Percentiles rank a stretch among this genome's conserved stretches.
These are phyloP conservation scores for Pholiota microspora DNA, from an alignment of 768 basidiomycete genomes.

Conservation along the genomic window DNA sequence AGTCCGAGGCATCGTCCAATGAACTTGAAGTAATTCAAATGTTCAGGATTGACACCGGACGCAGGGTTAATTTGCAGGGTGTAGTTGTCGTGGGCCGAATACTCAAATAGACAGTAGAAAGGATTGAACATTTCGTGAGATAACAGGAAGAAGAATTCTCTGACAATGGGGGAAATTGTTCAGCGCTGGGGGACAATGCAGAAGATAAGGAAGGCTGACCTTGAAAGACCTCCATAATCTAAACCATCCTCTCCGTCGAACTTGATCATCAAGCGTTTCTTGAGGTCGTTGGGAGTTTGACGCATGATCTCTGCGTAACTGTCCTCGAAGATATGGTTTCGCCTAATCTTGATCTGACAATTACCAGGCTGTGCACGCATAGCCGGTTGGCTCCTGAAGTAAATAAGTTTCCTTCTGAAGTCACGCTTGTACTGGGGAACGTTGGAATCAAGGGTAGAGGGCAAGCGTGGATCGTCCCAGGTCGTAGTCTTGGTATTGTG, in stretches of 20 bases:
- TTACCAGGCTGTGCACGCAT: constrained; percentile 98
- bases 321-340: constrained; percentile 99
- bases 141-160: constrained; percentile 99
- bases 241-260: constrained; percentile 99
- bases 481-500: constrained; percentile 99
- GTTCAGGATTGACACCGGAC: constrained; percentile 97
- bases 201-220: constrained; percentile 46
- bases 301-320: constrained; percentile 99
- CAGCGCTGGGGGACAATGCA: background rate
- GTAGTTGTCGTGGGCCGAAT: constrained; percentile 99
- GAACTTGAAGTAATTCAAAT: constrained; percentile 99
- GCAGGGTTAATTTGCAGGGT: constrained; percentile 99
- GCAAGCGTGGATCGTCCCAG: constrained; percentile 97
- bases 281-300: constrained; percentile 96
- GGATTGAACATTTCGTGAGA: constrained; percentile 99
- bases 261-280: constrained; percentile 99
- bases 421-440: constrained; percentile 99
- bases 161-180: constrained; percentile 26
- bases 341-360: constrained; percentile 97
- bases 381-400: constrained; percentile 98
- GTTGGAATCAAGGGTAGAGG: constrained; percentile 92
- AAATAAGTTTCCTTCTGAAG: constrained; percentile 98
- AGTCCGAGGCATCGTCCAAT: constrained; percentile 94
- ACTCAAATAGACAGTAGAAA: constrained; percentile 99
- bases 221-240: constrained; percentile 97